Evolutionary conservation across 306 rosid species (phyloP), one percentile per base, ranked within the genome.

Genomic region (Cucurbita pepo): DNA sequence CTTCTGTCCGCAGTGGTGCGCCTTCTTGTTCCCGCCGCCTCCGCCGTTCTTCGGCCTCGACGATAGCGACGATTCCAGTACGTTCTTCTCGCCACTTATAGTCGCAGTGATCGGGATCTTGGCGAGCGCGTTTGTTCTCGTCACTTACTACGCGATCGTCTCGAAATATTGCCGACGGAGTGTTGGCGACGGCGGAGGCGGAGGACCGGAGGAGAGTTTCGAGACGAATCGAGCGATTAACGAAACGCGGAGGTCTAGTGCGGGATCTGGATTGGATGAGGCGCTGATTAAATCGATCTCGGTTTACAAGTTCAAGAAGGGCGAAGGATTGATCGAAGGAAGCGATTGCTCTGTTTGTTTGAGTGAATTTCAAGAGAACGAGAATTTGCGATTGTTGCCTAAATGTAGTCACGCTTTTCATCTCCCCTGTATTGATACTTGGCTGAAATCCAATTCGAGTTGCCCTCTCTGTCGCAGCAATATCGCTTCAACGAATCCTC

Each of bases 391-490:
- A 69, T 65, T 91, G 10, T 69, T 91, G 77, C 93, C 97, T 0
- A 85, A 81, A 48, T 91, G 97, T 25, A 87, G 73, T 75, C 97
- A 91, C 37, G 96, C 96, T 3, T 91, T 91, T 71, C 96, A 91
- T 70, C 86, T 87, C 8, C 86, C 86, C 25, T 91, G 96, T 52
- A 91, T 91, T 55, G 97, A 91, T 56, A 40, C 88, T 10, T 91
- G 97, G 97, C 71, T 91, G 56, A 83, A 79, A 58, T 83, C 94
- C 3, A 78, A 85, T 50, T 83, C 96, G 0, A 86, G 84, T 22
- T 91, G 97, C 37, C 96, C 97, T 6, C 66, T 87, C 16, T 91
- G 96, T 48, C 90, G 97, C 14, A 79, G 88, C 52, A 80, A 70
- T 14, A 78, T 86, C 18, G 38, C 80, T 5, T 44, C 74, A 4